Evolutionary conservation across 805 yeast species (phyloP).

Genomic region (Hanseniaspora opuntiae): DNA sequence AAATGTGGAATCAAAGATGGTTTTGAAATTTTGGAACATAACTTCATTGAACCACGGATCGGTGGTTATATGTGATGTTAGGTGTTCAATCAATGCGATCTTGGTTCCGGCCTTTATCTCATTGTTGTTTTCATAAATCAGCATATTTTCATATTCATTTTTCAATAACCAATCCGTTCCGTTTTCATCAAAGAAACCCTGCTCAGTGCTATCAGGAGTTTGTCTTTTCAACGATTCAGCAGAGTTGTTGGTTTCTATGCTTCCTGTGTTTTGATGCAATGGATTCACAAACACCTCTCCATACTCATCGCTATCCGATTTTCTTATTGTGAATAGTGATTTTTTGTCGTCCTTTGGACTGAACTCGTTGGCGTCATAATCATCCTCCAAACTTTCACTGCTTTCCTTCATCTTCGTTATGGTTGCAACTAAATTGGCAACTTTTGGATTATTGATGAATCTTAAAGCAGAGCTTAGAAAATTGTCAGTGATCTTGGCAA

Average conservation of each 20-base stretch:
- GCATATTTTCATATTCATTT: conserved; percentile 47
- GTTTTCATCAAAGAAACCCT: conserved; percentile 20
- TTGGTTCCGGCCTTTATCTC: conserved; percentile 71
- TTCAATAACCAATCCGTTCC: conserved; percentile 56
- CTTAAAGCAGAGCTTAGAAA: conserved; percentile 61
- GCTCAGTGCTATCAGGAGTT: conserved; percentile 14
- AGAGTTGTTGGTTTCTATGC: background rate
- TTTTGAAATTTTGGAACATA: conserved; percentile 59
- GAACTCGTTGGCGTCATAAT: background rate
- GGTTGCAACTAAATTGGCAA: conserved; percentile 36
- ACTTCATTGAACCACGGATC: conserved; percentile 55
- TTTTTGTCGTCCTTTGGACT: conserved; percentile 8
- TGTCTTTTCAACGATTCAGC: background rate
- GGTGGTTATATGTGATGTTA: conserved; percentile 57
- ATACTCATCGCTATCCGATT: conserved; percentile 8
- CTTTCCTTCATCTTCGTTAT: conserved; percentile 15
- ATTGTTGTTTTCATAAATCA: conserved; percentile 49
- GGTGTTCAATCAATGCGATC: conserved; percentile 62
- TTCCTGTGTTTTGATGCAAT: background rate
- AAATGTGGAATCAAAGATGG: conserved; percentile 49
- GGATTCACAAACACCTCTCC: conserved; percentile 5
- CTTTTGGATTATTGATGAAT: conserved; percentile 61
- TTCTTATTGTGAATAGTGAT: background rate
- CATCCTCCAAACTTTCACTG: conserved; percentile 29
- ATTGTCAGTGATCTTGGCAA: conserved; percentile 58